phyloP scores from a whole-genome alignment of 202 grass and related monocot genomes.

The Carex sylvatica region DNA sequence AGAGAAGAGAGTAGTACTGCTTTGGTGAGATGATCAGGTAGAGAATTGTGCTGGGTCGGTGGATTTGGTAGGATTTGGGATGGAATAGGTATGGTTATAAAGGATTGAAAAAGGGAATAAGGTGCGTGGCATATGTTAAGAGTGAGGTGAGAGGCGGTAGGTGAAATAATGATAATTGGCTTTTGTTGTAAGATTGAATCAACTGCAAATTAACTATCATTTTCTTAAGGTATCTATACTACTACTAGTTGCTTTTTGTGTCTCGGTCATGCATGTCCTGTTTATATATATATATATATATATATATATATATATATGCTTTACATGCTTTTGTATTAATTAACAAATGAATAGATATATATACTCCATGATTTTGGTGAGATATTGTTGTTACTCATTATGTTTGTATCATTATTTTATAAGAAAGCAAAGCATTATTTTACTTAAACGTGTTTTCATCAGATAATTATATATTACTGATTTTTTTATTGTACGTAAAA shows the following conservation, averaged over 20 bases:
- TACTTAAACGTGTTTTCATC: too few species aligned
- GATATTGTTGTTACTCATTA: neutral
- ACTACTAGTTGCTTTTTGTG: neutral
- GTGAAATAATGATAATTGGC: conserved; percentile 5
- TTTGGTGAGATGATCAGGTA: neutral
- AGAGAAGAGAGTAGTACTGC: neutral
- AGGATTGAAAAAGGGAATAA: neutral
- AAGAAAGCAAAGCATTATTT: too few species aligned
- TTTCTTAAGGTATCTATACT: neutral
- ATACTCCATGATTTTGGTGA: neutral
- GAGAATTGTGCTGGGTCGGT: conserved; percentile 25
- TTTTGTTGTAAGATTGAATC: neutral
- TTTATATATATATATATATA: neutral
- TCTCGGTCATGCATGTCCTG: neutral
- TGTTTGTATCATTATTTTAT: neutral
- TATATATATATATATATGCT: neutral
- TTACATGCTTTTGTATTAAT: neutral
- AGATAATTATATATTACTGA: too few species aligned
- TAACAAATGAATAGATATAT: neutral
- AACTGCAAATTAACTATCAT: conserved; percentile 10
- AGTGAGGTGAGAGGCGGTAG: conserved; percentile 28
- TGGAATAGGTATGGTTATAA: conserved; percentile 24
- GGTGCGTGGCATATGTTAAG: conserved; percentile 22
- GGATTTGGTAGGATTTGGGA: conserved; percentile 46
- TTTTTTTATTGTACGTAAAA: too few species aligned